Evolutionary conservation across 352 stramenopile species (phyloP), one percentile per base, ranked within the genome.

Genomic region (Globisporangium spinosum): DNA sequence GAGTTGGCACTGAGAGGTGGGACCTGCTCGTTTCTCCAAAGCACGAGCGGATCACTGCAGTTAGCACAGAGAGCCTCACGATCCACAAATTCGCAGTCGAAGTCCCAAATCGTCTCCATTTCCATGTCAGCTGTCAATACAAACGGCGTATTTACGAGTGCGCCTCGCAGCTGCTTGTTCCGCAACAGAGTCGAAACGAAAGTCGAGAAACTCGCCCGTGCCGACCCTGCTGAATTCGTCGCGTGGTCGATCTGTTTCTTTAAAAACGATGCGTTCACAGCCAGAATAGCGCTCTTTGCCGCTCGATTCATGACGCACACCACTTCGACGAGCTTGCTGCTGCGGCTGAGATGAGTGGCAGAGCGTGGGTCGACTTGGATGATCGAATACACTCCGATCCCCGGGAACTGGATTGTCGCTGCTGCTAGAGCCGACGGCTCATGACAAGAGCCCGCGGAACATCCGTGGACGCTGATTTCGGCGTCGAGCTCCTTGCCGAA

Each of bases 101-200:
- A 2, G 17, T 68, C 67, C 53, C 58, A 71, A 13, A 22, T 34
- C 12, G 7, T 1, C 15, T 60, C 40, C 23, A 7, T 25, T 38
- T 71, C 67, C 49, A 64, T 7, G 32, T 71, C 59, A 3, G 59
- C 32, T n/a, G 51, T 71, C 1, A 38, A 22, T 27, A 32, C 40
- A 12, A 67, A 49, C 13, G 67, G 60, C 20, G 67, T 51, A 27
- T 71, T 49, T 20, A 15, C 60, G 29, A 71, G 13, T 1, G 40
- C 53, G 22, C 63, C 38, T 20, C 59, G 51, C 17, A 71, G n/a
- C 15, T 25, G 3, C 17, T 15, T 5, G 20, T 61, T 67, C 20
- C 22, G n/a, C 35, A 71, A 27, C 27, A 71, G 4, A 17, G 27
- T 32, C 9, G 67, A 60, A 17, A 64, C 0, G 34, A 68, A 64